Evolutionary conservation across 768 basidiomycete species (phyloP).

Genomic region (Mycena galericulata): DNA sequence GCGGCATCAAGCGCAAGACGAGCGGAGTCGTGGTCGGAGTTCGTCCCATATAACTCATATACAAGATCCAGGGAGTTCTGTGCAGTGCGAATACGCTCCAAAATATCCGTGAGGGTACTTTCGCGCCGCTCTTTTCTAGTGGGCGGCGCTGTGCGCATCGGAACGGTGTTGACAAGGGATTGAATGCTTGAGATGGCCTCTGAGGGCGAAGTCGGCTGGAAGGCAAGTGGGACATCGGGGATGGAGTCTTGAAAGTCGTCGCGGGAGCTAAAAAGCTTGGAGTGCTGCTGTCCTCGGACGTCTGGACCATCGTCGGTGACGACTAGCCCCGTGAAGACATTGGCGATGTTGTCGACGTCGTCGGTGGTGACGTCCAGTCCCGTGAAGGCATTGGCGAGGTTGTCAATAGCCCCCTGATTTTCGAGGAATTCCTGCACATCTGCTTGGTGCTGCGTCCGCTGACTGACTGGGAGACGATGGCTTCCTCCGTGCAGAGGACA

Average conservation of each 20-base stretch:
- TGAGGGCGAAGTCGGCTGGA: constrained; percentile 18
- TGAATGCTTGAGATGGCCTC: constrained; percentile 22
- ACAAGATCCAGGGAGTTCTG: constrained; percentile 9
- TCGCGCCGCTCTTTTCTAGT: constrained; percentile 24
- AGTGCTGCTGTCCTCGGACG: constrained; percentile 27
- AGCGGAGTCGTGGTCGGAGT: constrained; percentile 21
- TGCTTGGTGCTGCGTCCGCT: background rate
- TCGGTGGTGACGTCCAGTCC: constrained; percentile 6
- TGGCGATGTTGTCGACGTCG: constrained; percentile 6
- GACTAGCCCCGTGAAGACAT: constrained; percentile 14
- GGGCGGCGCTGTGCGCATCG: constrained; percentile 11
- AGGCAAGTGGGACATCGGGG: constrained; percentile 18
- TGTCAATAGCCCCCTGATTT: background rate
- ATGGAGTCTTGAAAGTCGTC: constrained; percentile 21
- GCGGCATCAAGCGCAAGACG: constrained; percentile 25
- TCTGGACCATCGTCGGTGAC: constrained; percentile 24
- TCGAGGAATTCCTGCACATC: constrained; percentile 3
- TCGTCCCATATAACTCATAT: constrained; percentile 11
- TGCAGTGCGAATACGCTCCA: constrained; percentile 21
- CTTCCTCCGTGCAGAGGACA: constrained; percentile 22
- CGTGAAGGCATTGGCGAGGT: background rate
- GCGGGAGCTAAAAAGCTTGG: constrained; percentile 29
- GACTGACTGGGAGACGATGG: background rate
- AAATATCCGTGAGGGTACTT: constrained; percentile 20
- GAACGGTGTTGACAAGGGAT: constrained; percentile 7